phyloP scores from a whole-genome alignment of 2,329 filamentous ascomycete species.

The Microcyclospora tardicrescens region DNA sequence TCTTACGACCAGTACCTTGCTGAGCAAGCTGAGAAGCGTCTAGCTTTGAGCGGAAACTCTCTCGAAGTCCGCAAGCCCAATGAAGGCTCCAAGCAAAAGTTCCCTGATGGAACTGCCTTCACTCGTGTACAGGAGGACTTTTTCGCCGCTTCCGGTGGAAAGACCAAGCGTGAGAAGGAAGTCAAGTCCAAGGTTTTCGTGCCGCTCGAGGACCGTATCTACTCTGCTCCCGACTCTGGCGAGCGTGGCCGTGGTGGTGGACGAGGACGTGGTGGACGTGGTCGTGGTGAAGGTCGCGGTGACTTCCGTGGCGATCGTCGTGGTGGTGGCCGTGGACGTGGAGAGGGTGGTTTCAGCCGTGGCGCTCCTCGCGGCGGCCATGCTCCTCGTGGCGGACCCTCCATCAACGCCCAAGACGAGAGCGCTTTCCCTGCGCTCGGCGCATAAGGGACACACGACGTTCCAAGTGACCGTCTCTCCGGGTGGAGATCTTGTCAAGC shows the following conservation, averaged over 20 bases:
- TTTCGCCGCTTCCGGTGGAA: conserved; percentile 60
- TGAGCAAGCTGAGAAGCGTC: conserved; percentile 63
- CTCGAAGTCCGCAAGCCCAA: conserved; percentile 77
- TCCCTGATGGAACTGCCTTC: conserved; percentile 66
- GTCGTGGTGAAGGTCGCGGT: conserved; percentile 13
- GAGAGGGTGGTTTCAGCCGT: not conserved
- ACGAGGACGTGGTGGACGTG: conserved; percentile 25
- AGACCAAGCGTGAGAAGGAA: conserved; percentile 71
- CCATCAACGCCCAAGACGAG: conserved; percentile 20
- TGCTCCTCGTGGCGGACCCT: conserved; percentile 7
- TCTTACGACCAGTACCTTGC: conserved; percentile 82
- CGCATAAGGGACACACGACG: not conserved
- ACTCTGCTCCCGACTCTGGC: conserved; percentile 40
- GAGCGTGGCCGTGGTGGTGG: conserved; percentile 18
- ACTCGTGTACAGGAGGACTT: conserved; percentile 54
- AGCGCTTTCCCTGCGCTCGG: conserved; percentile 25
- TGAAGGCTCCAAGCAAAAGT: conserved; percentile 91
- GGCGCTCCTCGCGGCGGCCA: conserved; percentile 9
- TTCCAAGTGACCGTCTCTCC: too few species aligned
- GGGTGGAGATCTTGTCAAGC: too few species aligned
- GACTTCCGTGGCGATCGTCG: conserved; percentile 8
- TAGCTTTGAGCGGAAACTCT: conserved; percentile 49
- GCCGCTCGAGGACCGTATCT: conserved; percentile 66
- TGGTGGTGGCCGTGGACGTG: conserved; percentile 17
- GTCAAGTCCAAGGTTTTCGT: conserved; percentile 77